Base-by-base conservation (phyloP, 2,329 filamentous ascomycete species). In the Zasmidium angulare region DNA sequence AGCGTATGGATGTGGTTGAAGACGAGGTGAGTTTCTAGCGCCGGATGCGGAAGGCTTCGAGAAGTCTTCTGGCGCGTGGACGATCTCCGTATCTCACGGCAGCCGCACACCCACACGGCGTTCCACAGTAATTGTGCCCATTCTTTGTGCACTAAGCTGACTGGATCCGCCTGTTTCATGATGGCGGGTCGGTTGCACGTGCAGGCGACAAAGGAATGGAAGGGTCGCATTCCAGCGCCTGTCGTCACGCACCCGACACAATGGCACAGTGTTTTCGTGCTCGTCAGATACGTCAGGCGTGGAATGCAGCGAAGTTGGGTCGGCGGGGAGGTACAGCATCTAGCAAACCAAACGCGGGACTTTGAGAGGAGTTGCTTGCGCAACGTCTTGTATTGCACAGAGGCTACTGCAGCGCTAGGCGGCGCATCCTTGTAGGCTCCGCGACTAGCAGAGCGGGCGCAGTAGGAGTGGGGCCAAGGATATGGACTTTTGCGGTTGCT, bases 1-100 rank as follows among this genome's bases (percentile, higher is more conserved):
- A 29, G 26, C 26, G 26, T 11, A 11, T 29, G 6, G 26, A 29
- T 11, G 26, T 4, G 26, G 26, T n/a, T 43, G 11, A 19, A 43
- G 36, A 43, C 36, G 36, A 14, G 11, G 36, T 43, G 14, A 3
- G 36, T 10, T 19, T 43, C 36, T 43, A 23, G 43, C 26, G 40
- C 51, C 51, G 51, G 31, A 53, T 23, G 4, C 12, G 51, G 36
- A 46, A 53, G 23, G 31, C 19, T 53, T 53, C 51, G 31, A 53
- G 51, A 53, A 53, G 3, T 23, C 11, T 46, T 46, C 51, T 53
- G 20, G 36, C 20, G 36, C 26, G 20, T 43, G 11, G 4, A 7
- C 7, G 14, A 43, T 43, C 36, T 17, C n/a, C 36, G 36, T 43
- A 43, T 43, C 36, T 43, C 36, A 17, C n/a, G n/a, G n/a, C n/a